Evolutionary conservation across 805 yeast genomes (phyloP).

Genomic region (Candida montana): DNA sequence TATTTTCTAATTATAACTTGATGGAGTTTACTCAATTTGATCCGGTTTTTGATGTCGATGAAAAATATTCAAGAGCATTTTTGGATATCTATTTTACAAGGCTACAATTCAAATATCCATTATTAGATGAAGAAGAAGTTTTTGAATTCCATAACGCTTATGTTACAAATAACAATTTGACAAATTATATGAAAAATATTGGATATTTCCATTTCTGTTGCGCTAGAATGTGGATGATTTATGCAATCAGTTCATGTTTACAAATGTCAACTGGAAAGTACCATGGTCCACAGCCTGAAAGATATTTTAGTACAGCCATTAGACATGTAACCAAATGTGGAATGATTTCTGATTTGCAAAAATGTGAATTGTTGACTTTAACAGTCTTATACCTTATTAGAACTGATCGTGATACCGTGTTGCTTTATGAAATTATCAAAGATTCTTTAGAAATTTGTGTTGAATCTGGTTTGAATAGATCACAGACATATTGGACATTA

Average conservation of each 20-base stretch:
- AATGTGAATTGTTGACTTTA: slow-evolving; percentile 47
- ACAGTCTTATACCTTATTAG: slow-evolving; percentile 52
- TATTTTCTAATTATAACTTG: slow-evolving; percentile 43
- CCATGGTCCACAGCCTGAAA: slow-evolving; percentile 47
- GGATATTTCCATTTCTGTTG: slow-evolving; percentile 47
- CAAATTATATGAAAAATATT: slow-evolving; percentile 32
- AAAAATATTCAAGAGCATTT: slow-evolving; percentile 42
- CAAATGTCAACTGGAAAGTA: slow-evolving; percentile 54
- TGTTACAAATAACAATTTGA: slow-evolving; percentile 29
- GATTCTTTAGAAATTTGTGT: slow-evolving; percentile 47
- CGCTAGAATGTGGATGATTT: slow-evolving; percentile 52
- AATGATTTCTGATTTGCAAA: slow-evolving; percentile 34
- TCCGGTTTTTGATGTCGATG: slow-evolving; percentile 49
- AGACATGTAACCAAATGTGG: slow-evolving; percentile 47
- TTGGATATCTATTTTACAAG: slow-evolving; percentile 51
- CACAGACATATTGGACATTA: slow-evolving; percentile 29
- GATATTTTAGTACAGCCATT: slow-evolving; percentile 56
- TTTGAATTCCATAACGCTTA: slow-evolving; percentile 45
- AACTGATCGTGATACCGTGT: slow-evolving; percentile 55
- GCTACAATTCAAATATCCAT: slow-evolving; percentile 52
- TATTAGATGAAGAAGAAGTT: slow-evolving; percentile 48
- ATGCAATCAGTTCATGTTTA: slow-evolving; percentile 45
- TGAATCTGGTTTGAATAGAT: slow-evolving; percentile 32
- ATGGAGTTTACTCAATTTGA: slow-evolving; percentile 41
- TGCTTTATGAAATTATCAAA: slow-evolving; percentile 45